Conservation (phyloP, 345 rosid genomes). For the Garcia nutans region DNA sequence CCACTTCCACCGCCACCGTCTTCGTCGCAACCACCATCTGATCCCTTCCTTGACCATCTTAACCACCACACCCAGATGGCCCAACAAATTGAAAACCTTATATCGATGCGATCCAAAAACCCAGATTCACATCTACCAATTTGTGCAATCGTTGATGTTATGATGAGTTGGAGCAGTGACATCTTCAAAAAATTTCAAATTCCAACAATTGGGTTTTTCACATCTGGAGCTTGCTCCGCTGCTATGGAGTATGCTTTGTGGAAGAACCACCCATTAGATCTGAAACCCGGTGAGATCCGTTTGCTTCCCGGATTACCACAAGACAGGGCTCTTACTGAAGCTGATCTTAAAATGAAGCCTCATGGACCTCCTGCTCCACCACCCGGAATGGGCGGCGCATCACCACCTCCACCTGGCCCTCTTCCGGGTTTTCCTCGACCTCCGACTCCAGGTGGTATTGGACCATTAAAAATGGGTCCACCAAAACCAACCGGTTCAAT, state of each 20-base stretch:
- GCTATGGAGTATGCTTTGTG: slow-evolving; percentile 34
- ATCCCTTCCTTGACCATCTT: not conserved
- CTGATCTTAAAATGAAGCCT: slow-evolving; percentile 26
- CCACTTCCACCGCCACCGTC: slow-evolving; percentile 8
- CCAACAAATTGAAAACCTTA: slow-evolving; percentile 22
- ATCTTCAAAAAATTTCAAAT: slow-evolving; percentile 15
- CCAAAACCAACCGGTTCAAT: slow-evolving; percentile 30
- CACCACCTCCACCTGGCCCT: not conserved
- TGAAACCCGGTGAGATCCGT: slow-evolving; percentile 34
- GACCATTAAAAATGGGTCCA: slow-evolving; percentile 20
- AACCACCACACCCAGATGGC: slow-evolving; percentile 10
- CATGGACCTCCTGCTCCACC: slow-evolving; percentile 16
- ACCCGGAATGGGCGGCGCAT: not conserved
- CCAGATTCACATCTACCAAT: not conserved
- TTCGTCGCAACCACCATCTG: slow-evolving; percentile 8
- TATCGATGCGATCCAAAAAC: slow-evolving; percentile 12
- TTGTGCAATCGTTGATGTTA: slow-evolving; percentile 42
- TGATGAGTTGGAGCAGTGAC: slow-evolving; percentile 32
- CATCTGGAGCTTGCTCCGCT: slow-evolving; percentile 36
- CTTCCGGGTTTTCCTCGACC: slow-evolving; percentile 4
- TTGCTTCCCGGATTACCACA: slow-evolving; percentile 34
- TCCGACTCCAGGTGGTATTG: not conserved
- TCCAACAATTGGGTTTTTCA: slow-evolving; percentile 28
- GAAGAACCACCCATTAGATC: slow-evolving; percentile 18
- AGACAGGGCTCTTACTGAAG: slow-evolving; percentile 28